Evolutionary conservation across 1,284 basidiomycete genomes (phyloP).

Genomic region (Ceratorhiza oryzae-sativae): DNA sequence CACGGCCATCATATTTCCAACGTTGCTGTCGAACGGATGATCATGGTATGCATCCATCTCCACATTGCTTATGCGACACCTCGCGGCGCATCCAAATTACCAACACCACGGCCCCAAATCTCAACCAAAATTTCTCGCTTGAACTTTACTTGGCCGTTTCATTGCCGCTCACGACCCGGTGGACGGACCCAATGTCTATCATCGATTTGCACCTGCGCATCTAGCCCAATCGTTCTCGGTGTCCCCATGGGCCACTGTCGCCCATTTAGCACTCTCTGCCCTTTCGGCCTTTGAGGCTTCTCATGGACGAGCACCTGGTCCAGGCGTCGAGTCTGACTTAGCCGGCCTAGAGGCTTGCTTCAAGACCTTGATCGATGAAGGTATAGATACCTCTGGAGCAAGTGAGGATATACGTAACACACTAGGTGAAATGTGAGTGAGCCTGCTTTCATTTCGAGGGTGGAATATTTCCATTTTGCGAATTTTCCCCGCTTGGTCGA

Average conservation of each 20-base stretch:
- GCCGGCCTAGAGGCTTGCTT: slow-evolving; percentile 53
- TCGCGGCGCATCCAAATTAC: neutral
- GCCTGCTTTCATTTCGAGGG: neutral
- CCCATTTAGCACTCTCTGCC: slow-evolving; percentile 72
- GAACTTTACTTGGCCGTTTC: neutral
- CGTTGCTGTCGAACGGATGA: neutral
- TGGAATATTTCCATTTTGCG: neutral
- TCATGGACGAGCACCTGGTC: slow-evolving; percentile 34
- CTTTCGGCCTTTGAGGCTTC: slow-evolving; percentile 54
- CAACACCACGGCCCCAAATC: neutral
- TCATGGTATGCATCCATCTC: neutral
- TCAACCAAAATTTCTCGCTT: neutral
- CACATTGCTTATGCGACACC: neutral
- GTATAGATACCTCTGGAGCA: slow-evolving; percentile 52
- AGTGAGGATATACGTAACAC: slow-evolving; percentile 60
- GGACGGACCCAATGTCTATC: too few relatives aligned
- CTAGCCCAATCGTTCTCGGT: slow-evolving; percentile 53
- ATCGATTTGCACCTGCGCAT: neutral
- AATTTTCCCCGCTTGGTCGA: neutral
- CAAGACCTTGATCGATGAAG: slow-evolving; percentile 49
- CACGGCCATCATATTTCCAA: neutral
- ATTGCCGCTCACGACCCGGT: too few relatives aligned
- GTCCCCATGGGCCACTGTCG: slow-evolving; percentile 62
- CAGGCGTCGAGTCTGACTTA: slow-evolving; percentile 43
- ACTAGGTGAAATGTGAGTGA: slow-evolving; percentile 74